Base-by-base conservation (phyloP, 2,329 filamentous ascomycete genomes). In the Colletotrichum karsti region DNA sequence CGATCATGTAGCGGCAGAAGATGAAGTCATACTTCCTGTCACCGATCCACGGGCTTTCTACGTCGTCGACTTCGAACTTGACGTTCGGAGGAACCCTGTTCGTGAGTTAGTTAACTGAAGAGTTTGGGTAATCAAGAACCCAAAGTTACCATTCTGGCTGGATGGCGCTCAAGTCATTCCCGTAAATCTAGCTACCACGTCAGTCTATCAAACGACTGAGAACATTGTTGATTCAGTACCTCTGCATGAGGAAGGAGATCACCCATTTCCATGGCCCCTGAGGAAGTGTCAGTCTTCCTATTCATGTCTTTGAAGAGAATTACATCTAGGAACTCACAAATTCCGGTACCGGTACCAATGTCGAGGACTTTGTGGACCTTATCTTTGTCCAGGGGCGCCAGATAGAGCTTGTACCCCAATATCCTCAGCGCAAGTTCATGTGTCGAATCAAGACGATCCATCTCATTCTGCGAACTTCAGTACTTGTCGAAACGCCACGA, bases 61-160 rank as follows among this genome's bases (percentile, higher is more conserved):
- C 86, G 73, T 92, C 90, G 74, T 92, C 90, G 37, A 92, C 84
- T 64, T 90, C 83, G 71, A 92, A 92, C 66, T 86, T 83, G 66
- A 90, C 87, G 71, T 92, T 92, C 28, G 83, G 86, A 1, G 92
- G 92, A 1, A 93, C 71, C 72, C 48, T 53, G 4, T 26, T 50
- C n/a, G n/a, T n/a, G n/a, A n/a, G n/a, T n/a, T n/a, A 26, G 41
- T n/a, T 44, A 44, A 18, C 9, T 15, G 9, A 18, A 22, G n/a
- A 8, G 12, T 7, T 4, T 18, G 7, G n/a, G 41, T 44, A 8
- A 44, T 18, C 7, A 22, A 4, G 41, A 15, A 20, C 9, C 12
- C n/a, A 13, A 9, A 44, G 9, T 35, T 44, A 44, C 41, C 41
- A 44, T 2, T n/a, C 20, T 8, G 41, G 41, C 20, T 44, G 41